Evolutionary conservation across 176 grass and related monocot species (phyloP), one percentile per base, ranked within the genome.

Genomic region (Pontederia crassipes): DNA sequence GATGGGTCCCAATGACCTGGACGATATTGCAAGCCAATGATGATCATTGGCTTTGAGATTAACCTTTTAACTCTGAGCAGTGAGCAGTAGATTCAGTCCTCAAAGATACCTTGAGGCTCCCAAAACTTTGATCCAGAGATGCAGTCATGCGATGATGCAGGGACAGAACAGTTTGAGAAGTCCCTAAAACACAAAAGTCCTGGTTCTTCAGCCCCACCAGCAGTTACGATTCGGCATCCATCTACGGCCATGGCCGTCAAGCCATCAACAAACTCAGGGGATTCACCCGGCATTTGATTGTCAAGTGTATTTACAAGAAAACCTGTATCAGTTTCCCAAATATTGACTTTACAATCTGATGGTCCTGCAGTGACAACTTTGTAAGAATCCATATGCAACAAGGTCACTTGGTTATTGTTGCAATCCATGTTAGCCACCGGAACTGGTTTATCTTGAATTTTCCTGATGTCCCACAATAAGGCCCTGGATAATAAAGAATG

Each of bases 391-490:
- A 90, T 75, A 62, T 96, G 92, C 53, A 96, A 72, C 52, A 82
- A 72, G 17, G 63, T 74, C 51, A 96, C 87, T 56, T 48, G 70
- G 54, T 79, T 76, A 10, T 56, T 32, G 55, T 88, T 58, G 29
- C 84, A 80, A 59, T 90, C 86, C 78, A 96, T 53, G 64, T 96
- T 81, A 1, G 69, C 65, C 9, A 90, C 70, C 8, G 60, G 70
- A 10, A 76, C 79, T 17, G 67, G 48, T 15, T 63, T 71, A 46
- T 83, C 70, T 67, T 83, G 80, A 26, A 58, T 77, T 80, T 88
- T 90, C 16, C 87, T 79, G 57, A 90, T 90, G 71, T 96, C 92
- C 87, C 92, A 90, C 32, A 88, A 59, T 65, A 96, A 80, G 75
- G 81, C 80, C 86, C 91, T 90, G 72, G 4, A 53, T 59, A 49